A percentile compares a stretch with the other conserved stretches of the same genome.
phyloP scores from a whole-genome alignment of 169 alveolate genomes.

The Pseudocohnilembus persalinus region DNA sequence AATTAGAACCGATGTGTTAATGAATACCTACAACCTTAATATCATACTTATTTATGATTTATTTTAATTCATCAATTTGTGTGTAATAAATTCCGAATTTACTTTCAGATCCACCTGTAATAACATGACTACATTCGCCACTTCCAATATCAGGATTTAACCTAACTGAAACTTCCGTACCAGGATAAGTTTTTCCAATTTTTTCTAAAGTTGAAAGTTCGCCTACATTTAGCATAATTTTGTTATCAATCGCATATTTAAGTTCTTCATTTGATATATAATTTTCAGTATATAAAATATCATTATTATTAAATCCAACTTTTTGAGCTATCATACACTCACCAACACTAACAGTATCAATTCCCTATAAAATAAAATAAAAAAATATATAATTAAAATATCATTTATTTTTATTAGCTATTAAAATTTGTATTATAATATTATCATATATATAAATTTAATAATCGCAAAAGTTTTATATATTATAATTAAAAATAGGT shows the following conservation, averaged over 20 bases:
- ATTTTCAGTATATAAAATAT: conserved; percentile 40
- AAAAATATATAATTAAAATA: too few relatives aligned
- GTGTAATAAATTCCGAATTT: conserved; percentile 41
- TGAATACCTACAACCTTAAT: conserved; percentile 43
- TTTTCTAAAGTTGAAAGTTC: conserved; percentile 26
- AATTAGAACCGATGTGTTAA: conserved; percentile 46
- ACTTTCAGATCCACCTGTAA: conserved; percentile 39
- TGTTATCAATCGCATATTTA: conserved; percentile 13
- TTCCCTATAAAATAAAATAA: not conserved
- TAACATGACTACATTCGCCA: conserved; percentile 40
- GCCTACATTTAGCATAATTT: conserved; percentile 27
- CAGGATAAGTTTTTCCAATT: not conserved
- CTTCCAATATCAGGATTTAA: conserved; percentile 35
- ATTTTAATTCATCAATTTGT: conserved; percentile 13
- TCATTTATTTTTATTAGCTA: too few relatives aligned
- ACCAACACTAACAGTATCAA: conserved; percentile 24
- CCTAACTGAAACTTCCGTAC: conserved; percentile 28
- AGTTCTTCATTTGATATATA: conserved; percentile 34
- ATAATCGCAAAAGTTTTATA: not conserved
- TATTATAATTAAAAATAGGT: not conserved
- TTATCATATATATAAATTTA: too few relatives aligned
- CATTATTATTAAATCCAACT: conserved; percentile 20
- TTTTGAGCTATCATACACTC: conserved; percentile 24
- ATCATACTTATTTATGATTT: conserved; percentile 16
- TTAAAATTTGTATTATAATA: too few relatives aligned